These are phyloP conservation scores for Opeltia flavorubescens DNA, from an alignment of 495 filamentous ascomycete species.

Conservation along the genomic window DNA sequence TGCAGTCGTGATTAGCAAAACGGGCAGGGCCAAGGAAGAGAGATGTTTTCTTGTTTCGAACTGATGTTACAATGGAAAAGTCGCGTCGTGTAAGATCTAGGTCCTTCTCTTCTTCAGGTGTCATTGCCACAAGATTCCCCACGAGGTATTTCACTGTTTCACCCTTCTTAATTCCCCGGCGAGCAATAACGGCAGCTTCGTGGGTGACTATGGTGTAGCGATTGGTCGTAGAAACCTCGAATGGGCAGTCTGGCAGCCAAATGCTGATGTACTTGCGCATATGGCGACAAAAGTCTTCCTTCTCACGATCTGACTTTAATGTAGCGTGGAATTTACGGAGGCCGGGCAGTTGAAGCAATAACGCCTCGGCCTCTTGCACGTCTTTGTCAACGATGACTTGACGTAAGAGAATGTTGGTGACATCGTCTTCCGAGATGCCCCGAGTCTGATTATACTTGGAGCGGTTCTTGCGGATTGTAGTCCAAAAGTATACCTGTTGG, in stretches of 20 bases:
- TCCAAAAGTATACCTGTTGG: constrained; percentile 80
- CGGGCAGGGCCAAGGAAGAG: constrained; percentile 89
- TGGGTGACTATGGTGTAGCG: constrained; percentile 83
- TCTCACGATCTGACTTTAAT: constrained; percentile 61
- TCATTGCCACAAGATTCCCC: constrained; percentile 82
- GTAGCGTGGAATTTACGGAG: constrained; percentile 51
- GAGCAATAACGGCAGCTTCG: constrained; percentile 78
- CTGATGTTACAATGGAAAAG: constrained; percentile 92
- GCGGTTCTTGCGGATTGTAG: constrained; percentile 85
- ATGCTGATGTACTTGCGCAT: constrained; percentile 84
- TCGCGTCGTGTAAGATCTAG: constrained; percentile 68
- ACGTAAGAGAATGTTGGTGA: constrained; percentile 63
- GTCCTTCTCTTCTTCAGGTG: constrained; percentile 72
- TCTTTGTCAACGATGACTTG: constrained; percentile 66
- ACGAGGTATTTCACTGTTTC: constrained; percentile 81
- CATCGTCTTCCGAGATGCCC: constrained; percentile 65
- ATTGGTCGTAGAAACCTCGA: constrained; percentile 88
- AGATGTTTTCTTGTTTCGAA: constrained; percentile 72
- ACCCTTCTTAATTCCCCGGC: constrained; percentile 60
- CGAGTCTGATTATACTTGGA: constrained; percentile 72
- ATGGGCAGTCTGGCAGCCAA: constrained; percentile 83
- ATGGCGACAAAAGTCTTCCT: constrained; percentile 76
- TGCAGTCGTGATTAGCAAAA: constrained; percentile 95
- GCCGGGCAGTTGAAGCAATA: constrained; percentile 59
- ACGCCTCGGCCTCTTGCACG: constrained; percentile 47